These are phyloP conservation scores for Apiotrichum mycotoxinovorans DNA, from an alignment of 1,284 basidiomycete species.

Conservation along the genomic window DNA sequence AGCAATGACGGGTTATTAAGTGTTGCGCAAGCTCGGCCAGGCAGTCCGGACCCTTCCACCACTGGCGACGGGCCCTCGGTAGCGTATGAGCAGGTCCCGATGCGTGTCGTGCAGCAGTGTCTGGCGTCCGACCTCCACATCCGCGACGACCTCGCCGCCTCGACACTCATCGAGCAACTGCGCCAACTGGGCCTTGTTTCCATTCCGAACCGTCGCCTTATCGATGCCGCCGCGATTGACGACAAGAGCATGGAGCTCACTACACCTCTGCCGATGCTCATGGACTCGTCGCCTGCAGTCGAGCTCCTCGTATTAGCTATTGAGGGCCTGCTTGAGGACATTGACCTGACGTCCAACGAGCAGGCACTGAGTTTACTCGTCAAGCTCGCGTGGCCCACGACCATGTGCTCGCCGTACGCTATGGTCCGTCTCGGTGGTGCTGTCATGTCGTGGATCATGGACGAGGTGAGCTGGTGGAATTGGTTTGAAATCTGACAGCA, in stretches of 20 bases:
- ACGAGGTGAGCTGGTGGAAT: constrained; percentile 55
- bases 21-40: constrained; percentile 2
- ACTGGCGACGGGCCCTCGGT: constrained; percentile 41
- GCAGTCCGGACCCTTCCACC: not conserved
- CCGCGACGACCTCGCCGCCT: constrained; percentile 56
- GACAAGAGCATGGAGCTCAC: not conserved
- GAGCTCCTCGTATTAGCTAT: constrained; percentile 67
- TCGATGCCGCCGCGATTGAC: not conserved
- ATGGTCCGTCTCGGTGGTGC: constrained; percentile 50
- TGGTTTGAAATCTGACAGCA: constrained; percentile 6
- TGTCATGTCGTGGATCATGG: constrained; percentile 52
- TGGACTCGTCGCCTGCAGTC: constrained; percentile 67
- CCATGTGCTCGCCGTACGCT: constrained; percentile 65
- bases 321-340: constrained; percentile 65
- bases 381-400: constrained; percentile 67
- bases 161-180: constrained; percentile 60
- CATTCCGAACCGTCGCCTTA: constrained; percentile 43
- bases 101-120: constrained; percentile 61
- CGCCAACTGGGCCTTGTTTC: constrained; percentile 59
- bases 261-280: constrained; percentile 65
- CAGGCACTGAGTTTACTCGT: constrained; percentile 63
- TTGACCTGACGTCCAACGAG: constrained; percentile 70
- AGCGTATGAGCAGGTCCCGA: constrained; percentile 59
- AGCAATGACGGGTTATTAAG: constrained; percentile 9
- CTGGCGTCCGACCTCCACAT: constrained; percentile 62